A percentile compares a stretch with the other conserved stretches of the same genome.
phyloP scores from a whole-genome alignment of 805 yeast genomes.

The Teunomyces stri region DNA sequence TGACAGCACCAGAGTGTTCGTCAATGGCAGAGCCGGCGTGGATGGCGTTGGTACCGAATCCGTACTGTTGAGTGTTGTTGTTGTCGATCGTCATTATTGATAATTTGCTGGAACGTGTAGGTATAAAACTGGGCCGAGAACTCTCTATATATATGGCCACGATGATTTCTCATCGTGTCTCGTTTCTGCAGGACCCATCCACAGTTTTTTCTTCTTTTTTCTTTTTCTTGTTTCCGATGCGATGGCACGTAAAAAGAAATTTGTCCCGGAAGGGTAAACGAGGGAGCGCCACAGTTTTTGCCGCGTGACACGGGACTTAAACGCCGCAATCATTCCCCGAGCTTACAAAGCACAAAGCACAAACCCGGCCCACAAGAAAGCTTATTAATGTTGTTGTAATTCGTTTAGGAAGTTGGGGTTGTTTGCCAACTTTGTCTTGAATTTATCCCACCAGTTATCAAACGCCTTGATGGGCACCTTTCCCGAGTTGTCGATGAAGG shows the following conservation, averaged over 20 bases:
- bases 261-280: neutral
- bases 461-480: constrained; percentile 85
- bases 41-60: constrained; percentile 78
- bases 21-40: constrained; percentile 79
- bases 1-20: constrained; percentile 79
- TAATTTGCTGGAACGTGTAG: neutral
- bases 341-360: neutral
- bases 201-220: neutral
- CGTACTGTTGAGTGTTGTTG: constrained; percentile 26
- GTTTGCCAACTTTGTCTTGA: constrained; percentile 66
- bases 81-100: constrained; percentile 39
- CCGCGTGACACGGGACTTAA: neutral
- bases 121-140: neutral
- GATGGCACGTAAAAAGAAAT: neutral
- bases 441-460: constrained; percentile 95
- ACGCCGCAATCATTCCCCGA: neutral
- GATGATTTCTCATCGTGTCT: neutral
- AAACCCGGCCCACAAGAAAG: no score
- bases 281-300: neutral
- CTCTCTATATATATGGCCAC: neutral
- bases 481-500: constrained; percentile 79
- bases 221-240: neutral
- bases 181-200: neutral
- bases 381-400: constrained; percentile 5
- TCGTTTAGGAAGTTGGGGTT: constrained; percentile 80